A percentile compares a stretch with the other conserved stretches of the same genome.
Conservation (phyloP, 257 asterid species). For the Solanum sejunctum region DNA sequence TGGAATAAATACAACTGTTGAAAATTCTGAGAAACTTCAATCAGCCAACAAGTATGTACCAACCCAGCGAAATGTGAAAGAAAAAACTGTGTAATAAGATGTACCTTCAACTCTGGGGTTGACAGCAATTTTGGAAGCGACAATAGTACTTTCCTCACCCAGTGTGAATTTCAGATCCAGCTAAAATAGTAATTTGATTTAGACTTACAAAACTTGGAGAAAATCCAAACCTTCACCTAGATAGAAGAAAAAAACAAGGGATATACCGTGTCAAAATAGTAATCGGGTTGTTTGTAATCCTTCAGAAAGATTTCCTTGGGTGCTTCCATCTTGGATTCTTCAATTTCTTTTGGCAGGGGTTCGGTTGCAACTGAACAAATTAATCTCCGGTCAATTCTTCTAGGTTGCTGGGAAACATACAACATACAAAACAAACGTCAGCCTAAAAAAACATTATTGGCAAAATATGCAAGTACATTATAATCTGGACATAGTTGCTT, state of each 20-base stretch:
- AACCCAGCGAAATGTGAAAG: not conserved
- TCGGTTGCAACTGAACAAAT: slow-evolving; percentile 86
- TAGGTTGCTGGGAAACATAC: slow-evolving; percentile 19
- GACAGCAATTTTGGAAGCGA: slow-evolving; percentile 53
- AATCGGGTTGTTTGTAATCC: slow-evolving; percentile 91
- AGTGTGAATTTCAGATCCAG: slow-evolving; percentile 73
- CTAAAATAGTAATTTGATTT: slow-evolving; percentile 21
- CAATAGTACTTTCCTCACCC: slow-evolving; percentile 79
- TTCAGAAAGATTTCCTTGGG: slow-evolving; percentile 88
- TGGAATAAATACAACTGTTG: not conserved
- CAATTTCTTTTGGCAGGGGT: slow-evolving; percentile 41
- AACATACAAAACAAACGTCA: not conserved
- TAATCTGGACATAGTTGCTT: slow-evolving; percentile 14
- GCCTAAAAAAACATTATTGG: not conserved
- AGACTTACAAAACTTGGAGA: not conserved
- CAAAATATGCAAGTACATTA: not conserved
- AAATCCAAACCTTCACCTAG: not conserved
- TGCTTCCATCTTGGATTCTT: slow-evolving; percentile 60
- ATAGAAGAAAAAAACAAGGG: not conserved
- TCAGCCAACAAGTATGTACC: not conserved
- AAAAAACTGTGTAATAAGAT: not conserved
- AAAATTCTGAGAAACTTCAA: not conserved
- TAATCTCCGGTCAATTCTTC: slow-evolving; percentile 30
- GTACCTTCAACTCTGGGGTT: slow-evolving; percentile 85
- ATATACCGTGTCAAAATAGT: slow-evolving; percentile 65